Evolutionary conservation across 371 early-diverging fungal species (phyloP), one percentile per base, ranked within the genome.

Genomic region (Dichotomocladium elegans): DNA sequence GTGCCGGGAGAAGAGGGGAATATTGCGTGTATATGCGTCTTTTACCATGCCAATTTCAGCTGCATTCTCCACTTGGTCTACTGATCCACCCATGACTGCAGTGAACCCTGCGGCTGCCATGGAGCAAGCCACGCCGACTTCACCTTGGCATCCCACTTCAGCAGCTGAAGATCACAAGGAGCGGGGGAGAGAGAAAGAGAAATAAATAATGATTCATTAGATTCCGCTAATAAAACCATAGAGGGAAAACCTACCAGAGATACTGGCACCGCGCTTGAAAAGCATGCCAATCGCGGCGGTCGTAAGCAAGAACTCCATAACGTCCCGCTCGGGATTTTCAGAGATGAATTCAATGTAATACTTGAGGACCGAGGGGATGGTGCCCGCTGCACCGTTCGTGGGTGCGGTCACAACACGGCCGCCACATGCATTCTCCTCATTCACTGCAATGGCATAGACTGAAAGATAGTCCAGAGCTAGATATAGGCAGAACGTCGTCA

Each of bases 351-450:
- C 95, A 19, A 96, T 77, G 62, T 93, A 93, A 62, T 95, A 96
- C 63, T 95, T 96, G 30, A 96, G 81, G 3, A 94, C 95, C 2
- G 95, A 86, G 6, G 97, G 97, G 47, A 96, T 93, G 17, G 57
- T 66, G n/a, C 95, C 95, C 4, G 94, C 91, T 7, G 95, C 93
- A 21, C 95, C 95, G 60, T 95, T 95, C 12, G 95, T 95, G 11
- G 95, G 95, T 0, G 94, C 93, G 2, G 95, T 94, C 0, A 94
- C 95, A 1, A 95, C 93, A 31, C 94, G 87, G 22, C 92, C 94
- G 51, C 97, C 97, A 27, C 92, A 91, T 0, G 96, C 95, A 70
- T 96, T 95, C 68, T 96, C 96, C 73, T 96, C 97, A 57, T 96
- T 96, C 22, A 96, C 97, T 10, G 97, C 95, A 62, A 96, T 90